Percentiles rank a stretch among this genome's conserved stretches.
These are phyloP conservation scores for Chlamydomonas sp. DNA, from an alignment of 139 green algal species.

Conservation along the genomic window DNA sequence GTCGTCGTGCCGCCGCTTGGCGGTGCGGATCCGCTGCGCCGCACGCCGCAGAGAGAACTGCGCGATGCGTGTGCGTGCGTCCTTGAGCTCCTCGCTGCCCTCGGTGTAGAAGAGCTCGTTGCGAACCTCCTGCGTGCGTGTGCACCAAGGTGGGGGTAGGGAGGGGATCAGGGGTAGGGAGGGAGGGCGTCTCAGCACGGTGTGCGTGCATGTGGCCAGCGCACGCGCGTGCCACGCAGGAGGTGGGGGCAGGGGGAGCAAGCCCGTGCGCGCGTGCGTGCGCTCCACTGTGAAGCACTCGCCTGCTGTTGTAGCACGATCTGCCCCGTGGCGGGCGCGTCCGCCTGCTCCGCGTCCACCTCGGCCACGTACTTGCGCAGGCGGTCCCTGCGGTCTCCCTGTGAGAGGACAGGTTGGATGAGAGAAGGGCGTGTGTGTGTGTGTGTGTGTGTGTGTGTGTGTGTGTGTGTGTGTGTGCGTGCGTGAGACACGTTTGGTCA, in stretches of 20 bases:
- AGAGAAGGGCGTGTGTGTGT: not conserved
- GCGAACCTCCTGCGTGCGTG: conserved; percentile 22
- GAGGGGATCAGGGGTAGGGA: not conserved
- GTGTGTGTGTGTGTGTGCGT: not conserved
- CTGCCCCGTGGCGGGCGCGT: conserved; percentile 28
- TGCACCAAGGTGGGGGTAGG: not conserved
- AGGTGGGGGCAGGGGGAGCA: not conserved
- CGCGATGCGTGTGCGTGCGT: conserved; percentile 54
- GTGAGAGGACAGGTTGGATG: not conserved
- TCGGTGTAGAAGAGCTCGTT: conserved; percentile 94
- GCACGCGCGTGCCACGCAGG: too few relatives aligned
- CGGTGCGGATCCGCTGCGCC: conserved; percentile 43
- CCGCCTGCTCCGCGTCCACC: conserved; percentile 46
- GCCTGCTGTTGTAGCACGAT: conserved; percentile 45
- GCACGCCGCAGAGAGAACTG: conserved; percentile 69
- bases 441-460: not conserved
- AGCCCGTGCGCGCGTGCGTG: not conserved
- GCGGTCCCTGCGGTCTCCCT: conserved; percentile 85
- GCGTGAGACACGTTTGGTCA: too few relatives aligned
- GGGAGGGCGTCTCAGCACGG: too few relatives aligned
- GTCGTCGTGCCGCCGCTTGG: conserved; percentile 43
- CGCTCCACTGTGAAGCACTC: not conserved
- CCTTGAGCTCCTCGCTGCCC: conserved; percentile 50
- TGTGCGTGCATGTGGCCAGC: too few relatives aligned
- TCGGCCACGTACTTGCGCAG: conserved; percentile 72